Evolutionary conservation across 2,329 filamentous ascomycete species (phyloP).

Genomic region (Calonectria naviculata): DNA sequence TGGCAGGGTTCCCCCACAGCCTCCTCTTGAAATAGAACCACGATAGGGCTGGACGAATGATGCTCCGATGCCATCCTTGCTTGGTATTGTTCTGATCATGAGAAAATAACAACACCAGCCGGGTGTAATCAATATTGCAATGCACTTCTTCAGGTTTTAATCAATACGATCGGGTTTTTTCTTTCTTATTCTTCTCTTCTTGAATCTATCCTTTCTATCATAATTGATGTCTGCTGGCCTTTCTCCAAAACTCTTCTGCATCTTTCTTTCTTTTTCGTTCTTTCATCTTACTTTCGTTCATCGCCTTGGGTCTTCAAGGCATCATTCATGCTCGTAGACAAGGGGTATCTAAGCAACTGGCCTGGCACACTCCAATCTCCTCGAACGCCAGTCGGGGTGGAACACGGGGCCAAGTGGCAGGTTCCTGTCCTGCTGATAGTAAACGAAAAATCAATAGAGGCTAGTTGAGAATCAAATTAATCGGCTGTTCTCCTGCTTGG

Average conservation of each 20-base stretch:
- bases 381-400: conserved; percentile 25
- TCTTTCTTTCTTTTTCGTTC: conserved; percentile 13
- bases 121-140: neutral
- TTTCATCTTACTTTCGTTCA: conserved; percentile 19
- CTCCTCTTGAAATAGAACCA: neutral
- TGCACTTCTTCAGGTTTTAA: conserved; percentile 20
- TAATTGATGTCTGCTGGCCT: neutral
- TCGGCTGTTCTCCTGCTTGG: neutral
- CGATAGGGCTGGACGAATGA: neutral
- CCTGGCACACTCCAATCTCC: conserved; percentile 29
- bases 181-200: conserved; percentile 24
- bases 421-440: conserved; percentile 15
- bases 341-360: conserved; percentile 37
- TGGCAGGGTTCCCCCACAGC: neutral
- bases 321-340: conserved; percentile 22
- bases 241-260: neutral
- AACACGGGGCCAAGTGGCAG: neutral
- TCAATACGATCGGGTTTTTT: conserved; percentile 21
- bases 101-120: neutral
- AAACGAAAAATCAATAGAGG: conserved; percentile 26
- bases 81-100: neutral
- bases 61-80: neutral
- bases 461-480: conserved; percentile 9
- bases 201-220: conserved; percentile 19
- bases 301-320: conserved; percentile 12